Percentiles rank a stretch among this genome's conserved stretches.
Evolutionary conservation across 495 filamentous ascomycete genomes (phyloP).

Genomic region (Cercophora sp.): DNA sequence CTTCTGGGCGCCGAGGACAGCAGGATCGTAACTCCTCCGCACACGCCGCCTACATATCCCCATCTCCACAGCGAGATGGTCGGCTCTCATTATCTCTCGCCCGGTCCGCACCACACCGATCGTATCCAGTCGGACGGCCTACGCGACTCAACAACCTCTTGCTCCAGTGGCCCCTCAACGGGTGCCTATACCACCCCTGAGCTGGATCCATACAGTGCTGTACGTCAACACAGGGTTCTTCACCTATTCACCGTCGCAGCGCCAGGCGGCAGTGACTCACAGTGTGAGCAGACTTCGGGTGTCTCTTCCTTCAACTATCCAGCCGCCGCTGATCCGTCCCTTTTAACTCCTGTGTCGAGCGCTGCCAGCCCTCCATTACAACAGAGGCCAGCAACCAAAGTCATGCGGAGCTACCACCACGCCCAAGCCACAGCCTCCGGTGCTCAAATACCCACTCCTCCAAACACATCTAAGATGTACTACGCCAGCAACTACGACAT

Average conservation of each 20-base stretch:
- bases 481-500: slow-evolving; percentile 32
- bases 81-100: slow-evolving; percentile 26
- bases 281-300: slow-evolving; percentile 23
- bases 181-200: slow-evolving; percentile 25
- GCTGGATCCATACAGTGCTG: slow-evolving; percentile 29
- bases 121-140: slow-evolving; percentile 18
- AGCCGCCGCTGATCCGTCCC: slow-evolving; percentile 37
- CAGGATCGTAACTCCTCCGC: slow-evolving; percentile 11
- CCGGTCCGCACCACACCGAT: slow-evolving; percentile 20
- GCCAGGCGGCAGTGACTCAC: slow-evolving; percentile 8
- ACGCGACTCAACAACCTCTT: slow-evolving; percentile 15
- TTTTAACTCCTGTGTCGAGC: slow-evolving; percentile 44
- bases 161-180: slow-evolving; percentile 20
- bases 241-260: no score
- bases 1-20: slow-evolving; percentile 18
- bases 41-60: slow-evolving; percentile 13
- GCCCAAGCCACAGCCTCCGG: slow-evolving; percentile 27
- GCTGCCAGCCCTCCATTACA: slow-evolving; percentile 41
- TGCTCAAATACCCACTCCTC: slow-evolving; percentile 41
- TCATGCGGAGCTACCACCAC: slow-evolving; percentile 28
- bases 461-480: slow-evolving; percentile 40
- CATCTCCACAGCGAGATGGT: slow-evolving; percentile 30
- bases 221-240: no score
- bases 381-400: slow-evolving; percentile 34
- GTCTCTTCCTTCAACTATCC: slow-evolving; percentile 45